Base-by-base conservation (phyloP, 1,284 basidiomycete species). In the Rhodofomes roseus region DNA sequence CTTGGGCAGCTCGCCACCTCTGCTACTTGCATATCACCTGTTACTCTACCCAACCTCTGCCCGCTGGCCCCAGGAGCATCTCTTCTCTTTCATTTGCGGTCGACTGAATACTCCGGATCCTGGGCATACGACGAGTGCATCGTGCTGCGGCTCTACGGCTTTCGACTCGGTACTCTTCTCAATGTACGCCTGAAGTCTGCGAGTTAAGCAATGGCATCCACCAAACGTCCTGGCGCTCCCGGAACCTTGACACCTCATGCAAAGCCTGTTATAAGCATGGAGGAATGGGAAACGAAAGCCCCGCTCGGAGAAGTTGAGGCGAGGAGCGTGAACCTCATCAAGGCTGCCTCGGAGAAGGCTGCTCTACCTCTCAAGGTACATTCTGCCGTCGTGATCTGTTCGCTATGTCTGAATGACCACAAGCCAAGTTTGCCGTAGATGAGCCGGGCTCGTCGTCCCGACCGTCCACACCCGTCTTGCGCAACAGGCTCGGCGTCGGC, bases 221-320 rank as follows among this genome's bases (percentile, higher is more conserved):
- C 53, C 27, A 61, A 57, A 54, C 62, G 61, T 27, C 25, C 59
- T 1, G 55, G 56, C 9, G 65, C 65, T 53, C 68, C 66, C 29
- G 60, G 63, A 29, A 58, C 68, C 36, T 64, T 70, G 34, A 63
- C 70, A 27, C 65, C 75, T n/a, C 74, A 73, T 40, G 61, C 73
- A 9, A 82, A 79, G 62, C 70, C 73, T 7, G 68, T 72, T 12
- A 71, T 90, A 39, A 84, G 77, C 46, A 79, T 95, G 6, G 93
- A 96, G 70, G 92, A 96, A 75, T 97, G 95, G 95, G 94, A 96
- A 68, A 73, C 83, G 0, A 89, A 84, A 66, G 84, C 93, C 1
- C 91, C 92, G 0, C 73, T 96, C 43, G 80, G 78, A 44, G 91
- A 95, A 51, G 68, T 83, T 12, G 87, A 92, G 69, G 76, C 83